Evolutionary conservation across 768 basidiomycete species (phyloP), one percentile per base, ranked within the genome.

Genomic region (Phlegmacium glaucopus): DNA sequence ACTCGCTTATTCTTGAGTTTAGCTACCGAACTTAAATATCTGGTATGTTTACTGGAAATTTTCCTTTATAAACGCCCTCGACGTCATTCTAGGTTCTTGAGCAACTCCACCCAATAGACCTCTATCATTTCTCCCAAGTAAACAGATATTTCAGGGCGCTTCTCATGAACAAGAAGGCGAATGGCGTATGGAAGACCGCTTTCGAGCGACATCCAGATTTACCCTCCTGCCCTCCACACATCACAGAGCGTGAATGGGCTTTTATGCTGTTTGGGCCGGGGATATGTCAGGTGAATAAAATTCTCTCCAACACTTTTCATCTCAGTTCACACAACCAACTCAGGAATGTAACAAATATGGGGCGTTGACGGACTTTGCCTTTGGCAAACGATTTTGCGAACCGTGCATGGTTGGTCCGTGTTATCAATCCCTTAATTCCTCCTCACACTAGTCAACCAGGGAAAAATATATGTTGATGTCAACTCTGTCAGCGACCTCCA

Each of bases 91-190:
- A 62, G 59, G 56, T 58, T 32, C 43, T 61, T 12, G 61, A 60
- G 35, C 53, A 59, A 35, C 42, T 59, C 4, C 61, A 63, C 35
- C 59, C 61, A 12, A 45, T 59, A 32, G 61, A 63, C 44, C 45
- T 63, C 15, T 56, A 58, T 18, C 56, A 59, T 44, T 48, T 59
- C 25, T 56, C 53, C 25, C 42, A 46, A 8, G 42, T 48, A 7
- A 52, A 50, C 12, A 61, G 48, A 35, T 32, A 22, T 10, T 48
- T 58, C 22, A 45, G 61, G 42, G 48, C 30, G 22, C 41, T 59
- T 16, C 35, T 57, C 32, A 49, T 60, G 44, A 34, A 46, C 28
- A 44, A 42, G 17, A 57, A 57, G 16, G 47, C 51, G 4, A 28
- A 32, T 11, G 57, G 55, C 12, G 54, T 60, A 6, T 62, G 59